These are phyloP conservation scores for Carex cristatella DNA, from an alignment of 176 grass and related monocot species.

Conservation along the genomic window DNA sequence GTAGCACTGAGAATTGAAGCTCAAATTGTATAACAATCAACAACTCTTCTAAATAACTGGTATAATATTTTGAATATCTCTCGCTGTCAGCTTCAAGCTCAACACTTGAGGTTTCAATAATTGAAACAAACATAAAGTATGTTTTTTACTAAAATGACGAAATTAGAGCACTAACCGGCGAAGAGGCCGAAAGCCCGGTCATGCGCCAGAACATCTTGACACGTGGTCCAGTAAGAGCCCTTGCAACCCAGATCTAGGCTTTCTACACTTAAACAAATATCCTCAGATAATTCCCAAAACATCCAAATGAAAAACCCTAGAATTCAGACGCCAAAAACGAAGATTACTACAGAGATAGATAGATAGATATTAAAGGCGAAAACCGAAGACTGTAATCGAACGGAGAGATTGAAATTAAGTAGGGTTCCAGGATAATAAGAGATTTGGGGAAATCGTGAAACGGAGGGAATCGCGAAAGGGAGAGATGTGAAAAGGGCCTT, in stretches of 20 bases:
- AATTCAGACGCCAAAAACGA: slow-evolving; percentile 6
- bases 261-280: slow-evolving; percentile 11
- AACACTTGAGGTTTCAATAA: not conserved
- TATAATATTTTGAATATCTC: not conserved
- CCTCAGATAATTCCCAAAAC: not conserved
- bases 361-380: not conserved
- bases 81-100: not conserved
- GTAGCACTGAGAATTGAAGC: not conserved
- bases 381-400: not conserved
- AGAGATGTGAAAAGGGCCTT: slow-evolving; percentile 9
- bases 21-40: slow-evolving; percentile 10
- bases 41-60: not conserved
- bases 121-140: not conserved
- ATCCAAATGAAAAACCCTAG: slow-evolving; percentile 17
- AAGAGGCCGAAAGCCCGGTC: slow-evolving; percentile 62
- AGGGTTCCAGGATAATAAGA: not conserved
- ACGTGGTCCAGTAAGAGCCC: not conserved
- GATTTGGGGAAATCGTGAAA: slow-evolving; percentile 9
- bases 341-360: not conserved
- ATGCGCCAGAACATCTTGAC: slow-evolving; percentile 98
- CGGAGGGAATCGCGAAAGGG: slow-evolving; percentile 6
- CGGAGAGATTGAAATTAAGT: slow-evolving; percentile 1
- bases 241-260: slow-evolving; percentile 14
- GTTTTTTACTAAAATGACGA: not conserved
- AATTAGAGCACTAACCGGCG: slow-evolving; percentile 62